Conservation (phyloP, 176 grass and related monocot species). For the Aechmea fasciata region DNA sequence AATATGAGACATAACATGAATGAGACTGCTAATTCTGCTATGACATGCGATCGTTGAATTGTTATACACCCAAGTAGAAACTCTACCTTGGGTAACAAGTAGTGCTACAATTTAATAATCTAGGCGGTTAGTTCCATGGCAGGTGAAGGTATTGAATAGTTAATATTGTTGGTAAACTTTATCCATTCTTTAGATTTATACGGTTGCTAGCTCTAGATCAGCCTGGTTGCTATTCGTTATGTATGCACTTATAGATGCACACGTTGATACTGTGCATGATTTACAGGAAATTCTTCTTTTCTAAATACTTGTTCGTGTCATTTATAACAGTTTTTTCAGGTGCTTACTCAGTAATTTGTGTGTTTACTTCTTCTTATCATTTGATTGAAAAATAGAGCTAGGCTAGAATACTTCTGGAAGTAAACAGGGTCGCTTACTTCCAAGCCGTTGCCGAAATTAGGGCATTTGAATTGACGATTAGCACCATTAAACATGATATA, state of each 20-base stretch:
- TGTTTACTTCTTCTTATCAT: slow-evolving; percentile 1
- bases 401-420: too few relatives aligned
- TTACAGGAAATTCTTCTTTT: neutral
- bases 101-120: neutral
- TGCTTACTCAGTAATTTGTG: slow-evolving; percentile 15
- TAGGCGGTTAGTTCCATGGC: neutral
- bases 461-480: too few relatives aligned
- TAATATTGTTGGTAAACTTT: neutral
- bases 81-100: neutral
- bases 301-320: neutral
- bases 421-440: too few relatives aligned
- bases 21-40: neutral
- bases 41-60: neutral
- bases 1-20: neutral
- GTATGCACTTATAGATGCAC: neutral
- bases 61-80: neutral
- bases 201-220: neutral
- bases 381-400: too few relatives aligned
- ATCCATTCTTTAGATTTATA: neutral
- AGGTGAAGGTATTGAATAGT: neutral
- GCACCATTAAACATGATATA: too few relatives aligned
- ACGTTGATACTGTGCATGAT: neutral
- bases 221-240: neutral
- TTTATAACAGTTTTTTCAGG: neutral
- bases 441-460: too few relatives aligned